Evolutionary conservation across 2,329 filamentous ascomycete genomes (phyloP).

Genomic region (Rutstroemia sp.): DNA sequence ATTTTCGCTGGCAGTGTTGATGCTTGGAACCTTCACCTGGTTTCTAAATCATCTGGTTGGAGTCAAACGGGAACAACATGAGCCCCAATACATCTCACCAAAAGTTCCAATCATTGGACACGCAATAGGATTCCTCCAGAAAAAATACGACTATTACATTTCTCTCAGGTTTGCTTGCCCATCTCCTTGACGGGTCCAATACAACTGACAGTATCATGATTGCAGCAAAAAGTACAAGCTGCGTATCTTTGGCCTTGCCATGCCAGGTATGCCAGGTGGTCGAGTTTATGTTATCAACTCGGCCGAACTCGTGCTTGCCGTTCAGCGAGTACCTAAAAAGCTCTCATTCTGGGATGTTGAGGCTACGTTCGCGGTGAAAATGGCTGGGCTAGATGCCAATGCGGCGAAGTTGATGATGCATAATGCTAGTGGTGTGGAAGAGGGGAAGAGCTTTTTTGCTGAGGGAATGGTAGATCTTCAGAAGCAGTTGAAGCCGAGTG

Average conservation of each 20-base stretch:
- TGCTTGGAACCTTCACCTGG: not conserved
- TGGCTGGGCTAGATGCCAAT: not conserved
- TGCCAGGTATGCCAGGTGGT: conserved; percentile 2
- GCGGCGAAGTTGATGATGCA: not conserved
- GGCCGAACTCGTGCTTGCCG: not conserved
- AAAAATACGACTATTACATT: not conserved
- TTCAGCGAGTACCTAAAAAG: not conserved
- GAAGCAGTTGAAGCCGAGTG: not conserved
- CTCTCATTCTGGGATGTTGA: not conserved
- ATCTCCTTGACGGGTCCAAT: not conserved
- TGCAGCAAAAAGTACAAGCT: not conserved
- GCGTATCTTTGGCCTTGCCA: not conserved
- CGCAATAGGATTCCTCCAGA: not conserved
- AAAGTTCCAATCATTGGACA: not conserved
- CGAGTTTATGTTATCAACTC: conserved; percentile 1
- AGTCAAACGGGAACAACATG: not conserved
- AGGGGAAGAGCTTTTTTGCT: not conserved
- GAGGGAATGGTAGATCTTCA: not conserved
- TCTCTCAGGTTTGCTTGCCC: not conserved
- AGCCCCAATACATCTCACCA: not conserved
- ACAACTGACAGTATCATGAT: not conserved
- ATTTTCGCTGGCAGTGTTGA: not conserved
- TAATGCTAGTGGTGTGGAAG: not conserved
- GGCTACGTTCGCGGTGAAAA: not conserved
- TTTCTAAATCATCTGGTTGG: not conserved